These are phyloP conservation scores for Colletotrichum lindemuthianum DNA, from an alignment of 2,329 filamentous ascomycete genomes.

Conservation along the genomic window DNA sequence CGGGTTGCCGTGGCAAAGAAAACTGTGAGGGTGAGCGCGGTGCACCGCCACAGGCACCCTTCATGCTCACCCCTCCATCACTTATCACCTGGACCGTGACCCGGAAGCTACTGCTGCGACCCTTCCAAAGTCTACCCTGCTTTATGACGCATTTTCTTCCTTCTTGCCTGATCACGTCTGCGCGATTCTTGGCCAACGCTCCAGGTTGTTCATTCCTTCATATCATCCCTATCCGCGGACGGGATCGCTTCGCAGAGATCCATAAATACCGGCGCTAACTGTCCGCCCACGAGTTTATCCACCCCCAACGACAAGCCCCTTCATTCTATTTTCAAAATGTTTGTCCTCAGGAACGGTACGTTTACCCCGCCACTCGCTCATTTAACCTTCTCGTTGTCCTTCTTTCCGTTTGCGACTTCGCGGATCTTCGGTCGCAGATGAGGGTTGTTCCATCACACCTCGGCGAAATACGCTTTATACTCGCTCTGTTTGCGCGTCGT, in stretches of 20 bases:
- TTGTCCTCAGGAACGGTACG: constrained; percentile 52
- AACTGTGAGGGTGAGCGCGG: constrained; percentile 26
- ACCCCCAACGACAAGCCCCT: constrained; percentile 16
- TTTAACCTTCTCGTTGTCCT: background rate
- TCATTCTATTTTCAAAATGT: constrained; percentile 44
- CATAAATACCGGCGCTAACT: constrained; percentile 25
- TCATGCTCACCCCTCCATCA: constrained; percentile 33
- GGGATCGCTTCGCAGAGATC: constrained; percentile 26
- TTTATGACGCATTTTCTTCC: constrained; percentile 44
- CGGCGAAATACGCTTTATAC: too few relatives aligned
- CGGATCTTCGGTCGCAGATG: too few relatives aligned
- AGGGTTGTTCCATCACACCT: too few relatives aligned
- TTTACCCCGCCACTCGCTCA: constrained; percentile 35
- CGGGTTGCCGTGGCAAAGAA: constrained; percentile 33
- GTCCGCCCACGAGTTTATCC: constrained; percentile 8
- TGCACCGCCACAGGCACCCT: constrained; percentile 40
- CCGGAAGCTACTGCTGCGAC: constrained; percentile 33
- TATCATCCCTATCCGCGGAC: constrained; percentile 16
- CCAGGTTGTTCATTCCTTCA: constrained; percentile 22
- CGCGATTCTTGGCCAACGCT: constrained; percentile 30
- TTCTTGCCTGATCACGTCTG: constrained; percentile 28
- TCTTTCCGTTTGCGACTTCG: background rate
- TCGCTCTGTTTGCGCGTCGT: too few relatives aligned
- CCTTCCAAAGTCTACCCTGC: too few relatives aligned
- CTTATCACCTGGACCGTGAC: constrained; percentile 10